Percentiles rank a stretch among this genome's conserved stretches.
Evolutionary conservation across 305 asterid species (phyloP).

Genomic region (Withania somnifera): DNA sequence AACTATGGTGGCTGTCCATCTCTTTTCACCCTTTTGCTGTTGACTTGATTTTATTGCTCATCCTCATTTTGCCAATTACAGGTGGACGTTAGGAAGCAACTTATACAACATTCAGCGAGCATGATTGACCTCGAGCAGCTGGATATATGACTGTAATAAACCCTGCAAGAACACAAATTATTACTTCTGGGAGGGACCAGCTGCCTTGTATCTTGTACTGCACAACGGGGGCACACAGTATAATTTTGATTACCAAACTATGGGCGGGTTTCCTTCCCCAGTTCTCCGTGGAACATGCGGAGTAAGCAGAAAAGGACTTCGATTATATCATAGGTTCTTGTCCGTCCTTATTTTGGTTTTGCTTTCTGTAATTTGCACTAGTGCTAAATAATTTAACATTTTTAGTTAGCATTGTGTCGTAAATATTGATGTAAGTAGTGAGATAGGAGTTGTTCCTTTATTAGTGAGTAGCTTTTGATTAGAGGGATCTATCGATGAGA

Average conservation of each 20-base stretch:
- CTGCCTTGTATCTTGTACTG: neutral
- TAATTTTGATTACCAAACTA: neutral
- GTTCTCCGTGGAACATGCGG: neutral
- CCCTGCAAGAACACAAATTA: neutral
- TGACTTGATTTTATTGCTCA: neutral
- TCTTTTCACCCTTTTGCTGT: neutral
- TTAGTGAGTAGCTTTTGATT: neutral
- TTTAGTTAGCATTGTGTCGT: neutral
- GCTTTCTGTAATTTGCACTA: neutral
- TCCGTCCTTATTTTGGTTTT: neutral
- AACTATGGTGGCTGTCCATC: neutral
- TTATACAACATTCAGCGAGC: constrained; percentile 48
- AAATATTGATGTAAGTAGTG: neutral
- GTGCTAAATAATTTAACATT: neutral
- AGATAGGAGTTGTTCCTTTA: neutral
- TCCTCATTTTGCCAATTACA: constrained; percentile 18
- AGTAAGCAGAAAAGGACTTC: neutral
- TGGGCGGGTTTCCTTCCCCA: neutral
- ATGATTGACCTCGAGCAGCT: constrained; percentile 52
- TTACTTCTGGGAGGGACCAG: neutral
- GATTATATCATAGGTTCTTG: neutral
- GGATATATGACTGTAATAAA: constrained; percentile 40
- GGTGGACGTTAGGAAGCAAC: constrained; percentile 84
- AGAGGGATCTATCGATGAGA: neutral
- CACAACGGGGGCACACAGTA: neutral